phyloP scores from a whole-genome alignment of 2,329 filamentous ascomycete genomes.

The Trichoderma citrinoviride region DNA sequence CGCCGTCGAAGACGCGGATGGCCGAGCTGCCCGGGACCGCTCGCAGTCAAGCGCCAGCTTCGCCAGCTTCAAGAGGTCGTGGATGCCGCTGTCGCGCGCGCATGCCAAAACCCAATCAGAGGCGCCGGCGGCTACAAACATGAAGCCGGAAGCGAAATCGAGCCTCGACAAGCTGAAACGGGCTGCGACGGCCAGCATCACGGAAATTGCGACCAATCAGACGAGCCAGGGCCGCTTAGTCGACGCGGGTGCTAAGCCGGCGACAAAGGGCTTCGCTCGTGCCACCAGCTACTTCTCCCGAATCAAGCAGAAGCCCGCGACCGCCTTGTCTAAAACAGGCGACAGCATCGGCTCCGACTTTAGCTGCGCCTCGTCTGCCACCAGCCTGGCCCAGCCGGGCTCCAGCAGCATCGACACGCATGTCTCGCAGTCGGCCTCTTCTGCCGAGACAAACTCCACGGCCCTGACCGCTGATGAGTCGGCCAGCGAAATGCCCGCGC shows the following conservation, averaged over 20 bases:
- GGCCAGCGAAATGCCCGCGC: conserved; percentile 44
- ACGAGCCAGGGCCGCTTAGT: conserved; percentile 27
- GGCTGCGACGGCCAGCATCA: conserved; percentile 31
- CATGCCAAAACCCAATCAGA: conserved; percentile 42
- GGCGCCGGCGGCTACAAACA: conserved; percentile 26
- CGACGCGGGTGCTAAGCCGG: conserved; percentile 38
- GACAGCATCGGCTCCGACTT: conserved; percentile 41
- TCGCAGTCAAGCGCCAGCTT: conserved; percentile 44
- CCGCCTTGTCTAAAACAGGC: conserved; percentile 41
- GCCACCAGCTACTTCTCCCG: conserved; percentile 51
- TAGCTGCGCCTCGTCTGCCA: conserved; percentile 48
- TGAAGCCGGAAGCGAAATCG: conserved; percentile 29
- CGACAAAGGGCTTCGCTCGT: conserved; percentile 41
- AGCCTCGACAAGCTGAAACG: conserved; percentile 29
- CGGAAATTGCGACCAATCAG: conserved; percentile 32
- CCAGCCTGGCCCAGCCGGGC: conserved; percentile 45
- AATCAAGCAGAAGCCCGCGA: conserved; percentile 48
- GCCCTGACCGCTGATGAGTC: conserved; percentile 43
- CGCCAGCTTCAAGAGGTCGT: conserved; percentile 50
- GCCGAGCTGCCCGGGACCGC: conserved; percentile 36
- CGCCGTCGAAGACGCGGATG: conserved; percentile 25
- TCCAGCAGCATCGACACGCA: conserved; percentile 38
- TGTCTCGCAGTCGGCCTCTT: conserved; percentile 40
- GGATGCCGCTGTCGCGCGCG: conserved; percentile 50
- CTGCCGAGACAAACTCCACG: conserved; percentile 38